Percentiles rank a stretch among this genome's conserved stretches.
Evolutionary conservation across 768 basidiomycete genomes (phyloP).

Genomic region (Podaxis sp.): DNA sequence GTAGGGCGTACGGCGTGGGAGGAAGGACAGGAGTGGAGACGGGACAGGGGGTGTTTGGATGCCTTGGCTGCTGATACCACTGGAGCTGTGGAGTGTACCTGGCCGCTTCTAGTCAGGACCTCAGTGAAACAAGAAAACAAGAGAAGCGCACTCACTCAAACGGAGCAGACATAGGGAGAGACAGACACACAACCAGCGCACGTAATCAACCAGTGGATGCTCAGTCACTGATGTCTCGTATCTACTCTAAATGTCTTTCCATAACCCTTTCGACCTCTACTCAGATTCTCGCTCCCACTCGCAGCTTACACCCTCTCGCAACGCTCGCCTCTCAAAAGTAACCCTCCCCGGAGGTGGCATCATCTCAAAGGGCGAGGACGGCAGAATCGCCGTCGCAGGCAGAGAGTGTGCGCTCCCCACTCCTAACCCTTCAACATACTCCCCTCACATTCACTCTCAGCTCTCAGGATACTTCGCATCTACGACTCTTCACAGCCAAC

Average conservation of each 20-base stretch:
- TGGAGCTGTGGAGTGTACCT: background rate
- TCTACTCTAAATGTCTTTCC: conserved; percentile 16
- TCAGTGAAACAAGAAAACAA: background rate
- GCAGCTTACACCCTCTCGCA: conserved; percentile 43
- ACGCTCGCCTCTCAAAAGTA: conserved; percentile 60
- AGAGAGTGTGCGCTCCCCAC: conserved; percentile 59
- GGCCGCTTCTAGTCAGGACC: background rate
- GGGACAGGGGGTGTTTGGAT: background rate
- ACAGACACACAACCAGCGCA: background rate
- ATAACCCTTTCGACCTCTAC: conserved; percentile 33
- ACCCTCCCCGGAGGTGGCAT: conserved; percentile 63
- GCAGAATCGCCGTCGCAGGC: conserved; percentile 74
- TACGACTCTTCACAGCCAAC: conserved; percentile 43
- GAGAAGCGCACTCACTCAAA: background rate
- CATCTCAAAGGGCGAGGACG: conserved; percentile 69
- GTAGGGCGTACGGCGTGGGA: background rate
- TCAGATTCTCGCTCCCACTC: conserved; percentile 43
- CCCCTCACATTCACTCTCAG: conserved; percentile 30
- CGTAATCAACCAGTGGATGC: background rate
- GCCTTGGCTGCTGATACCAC: background rate
- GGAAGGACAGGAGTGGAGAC: background rate
- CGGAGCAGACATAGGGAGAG: background rate
- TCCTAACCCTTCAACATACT: background rate
- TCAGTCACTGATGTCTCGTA: background rate
- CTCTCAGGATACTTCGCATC: conserved; percentile 59